Evolutionary conservation across 805 yeast genomes (phyloP).

Genomic region (Lachancea lanzarotensis): DNA sequence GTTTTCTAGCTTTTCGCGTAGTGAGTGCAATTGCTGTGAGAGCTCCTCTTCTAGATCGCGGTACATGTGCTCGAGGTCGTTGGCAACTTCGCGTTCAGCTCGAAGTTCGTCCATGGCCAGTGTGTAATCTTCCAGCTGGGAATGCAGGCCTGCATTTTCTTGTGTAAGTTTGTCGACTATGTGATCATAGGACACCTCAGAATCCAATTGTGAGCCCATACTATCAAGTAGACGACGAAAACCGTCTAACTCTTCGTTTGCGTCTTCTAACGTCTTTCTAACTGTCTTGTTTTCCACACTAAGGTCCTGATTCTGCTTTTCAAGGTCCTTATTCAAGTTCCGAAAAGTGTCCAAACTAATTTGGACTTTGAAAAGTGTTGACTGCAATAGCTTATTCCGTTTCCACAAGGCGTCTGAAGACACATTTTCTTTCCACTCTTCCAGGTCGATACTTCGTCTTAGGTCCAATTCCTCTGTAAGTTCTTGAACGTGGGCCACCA

Average conservation of each 20-base stretch:
- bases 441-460: conserved; percentile 13
- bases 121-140: conserved; percentile 32
- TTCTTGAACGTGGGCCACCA: conserved; percentile 30
- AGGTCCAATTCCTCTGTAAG: conserved; percentile 30
- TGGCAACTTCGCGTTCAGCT: conserved; percentile 14
- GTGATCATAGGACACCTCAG: conserved; percentile 26
- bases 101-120: conserved; percentile 27
- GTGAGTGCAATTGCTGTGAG: conserved; percentile 31
- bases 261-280: neutral
- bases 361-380: conserved; percentile 32
- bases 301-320: conserved; percentile 23
- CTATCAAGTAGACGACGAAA: conserved; percentile 19
- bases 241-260: conserved; percentile 9
- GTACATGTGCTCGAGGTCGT: conserved; percentile 45
- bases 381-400: conserved; percentile 37
- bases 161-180: conserved; percentile 34
- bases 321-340: conserved; percentile 25
- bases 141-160: conserved; percentile 33
- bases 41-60: conserved; percentile 43
- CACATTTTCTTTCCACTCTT: conserved; percentile 7
- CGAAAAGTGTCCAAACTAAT: neutral
- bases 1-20: conserved; percentile 12
- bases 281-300: conserved; percentile 12
- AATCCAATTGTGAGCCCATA: conserved; percentile 25
- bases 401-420: conserved; percentile 7